Evolutionary conservation across 2,329 filamentous ascomycete genomes (phyloP).

Genomic region (Phialocephala sp.): DNA sequence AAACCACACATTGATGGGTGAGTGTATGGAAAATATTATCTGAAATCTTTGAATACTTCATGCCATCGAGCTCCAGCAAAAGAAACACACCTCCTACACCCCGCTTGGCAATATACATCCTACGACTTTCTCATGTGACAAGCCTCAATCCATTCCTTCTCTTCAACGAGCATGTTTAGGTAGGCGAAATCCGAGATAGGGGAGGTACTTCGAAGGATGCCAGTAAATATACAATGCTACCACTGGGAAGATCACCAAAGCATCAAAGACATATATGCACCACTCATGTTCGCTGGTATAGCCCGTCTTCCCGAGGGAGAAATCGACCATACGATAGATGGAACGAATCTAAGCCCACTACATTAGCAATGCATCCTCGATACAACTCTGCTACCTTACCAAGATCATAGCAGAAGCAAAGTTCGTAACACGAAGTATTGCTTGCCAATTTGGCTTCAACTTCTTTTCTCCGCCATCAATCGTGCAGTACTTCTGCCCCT

Average conservation of each 20-base stretch:
- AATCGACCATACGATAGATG: constrained; percentile 39
- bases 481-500: constrained; percentile 33
- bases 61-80: neutral
- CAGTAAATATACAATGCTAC: constrained; percentile 40
- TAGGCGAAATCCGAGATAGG: constrained; percentile 43
- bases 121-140: neutral
- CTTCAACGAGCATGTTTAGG: constrained; percentile 42
- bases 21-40: neutral
- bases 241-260: constrained; percentile 33
- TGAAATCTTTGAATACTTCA: neutral
- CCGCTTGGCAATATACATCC: neutral
- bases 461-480: constrained; percentile 37
- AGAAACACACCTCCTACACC: neutral
- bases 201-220: constrained; percentile 45
- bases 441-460: constrained; percentile 42
- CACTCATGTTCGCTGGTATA: constrained; percentile 37
- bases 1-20: neutral
- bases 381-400: constrained; percentile 35
- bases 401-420: constrained; percentile 42
- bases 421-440: constrained; percentile 43
- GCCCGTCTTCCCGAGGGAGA: constrained; percentile 31
- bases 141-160: neutral
- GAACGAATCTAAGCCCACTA: constrained; percentile 32
- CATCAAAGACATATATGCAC: constrained; percentile 36
- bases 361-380: constrained; percentile 35